Evolutionary conservation across 768 basidiomycete species (phyloP), one percentile per base, ranked within the genome.

Genomic region (Sarcomyxa edulis): DNA sequence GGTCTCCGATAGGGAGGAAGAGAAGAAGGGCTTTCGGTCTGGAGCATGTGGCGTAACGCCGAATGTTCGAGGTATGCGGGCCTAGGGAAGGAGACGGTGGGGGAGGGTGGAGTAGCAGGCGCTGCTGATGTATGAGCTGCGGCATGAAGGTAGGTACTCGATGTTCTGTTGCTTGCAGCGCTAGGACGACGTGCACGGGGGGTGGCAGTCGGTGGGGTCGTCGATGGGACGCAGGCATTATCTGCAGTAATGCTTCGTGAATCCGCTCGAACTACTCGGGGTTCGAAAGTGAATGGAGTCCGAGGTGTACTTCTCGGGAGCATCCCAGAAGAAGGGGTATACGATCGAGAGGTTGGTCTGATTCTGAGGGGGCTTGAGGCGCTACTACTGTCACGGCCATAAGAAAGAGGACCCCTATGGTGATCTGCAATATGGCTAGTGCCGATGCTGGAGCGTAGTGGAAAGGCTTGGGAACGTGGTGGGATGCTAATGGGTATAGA

Each of bases 21-120:
- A 26, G 55, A 28, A 7, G 67, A 61, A 7, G 61, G 58, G 9
- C 64, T 53, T 14, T 80, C 72, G 0, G 81, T 78, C 40, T 78
- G 79, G 7, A 90, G 62, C 37, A 84, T 58, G 48, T 88, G 67
- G 39, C 83, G 78, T 40, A 91, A 62, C 1, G 84, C 74, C 2
- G 86, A 86, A 56, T 85, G 71, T 29, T 86, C 83, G 39, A 91
- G 71, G 57, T 91, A 91, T 1, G 77, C 61, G 1, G 88, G 88
- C 14, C 79, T 75, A 32, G 75, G 64, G 57, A 82, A 90, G 37
- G 64, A 61, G 23, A 49, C 61, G 40, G 55, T 57, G 32, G 55
- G 45, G 34, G 51, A 57, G 25, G 58, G 53, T 24, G 64, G 56
- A 19, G 45, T 53, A 19, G 47, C 58, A 32, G 52, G 53, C 52